Conservation (phyloP, 2,329 filamentous ascomycete genomes). For the Fusarium sp. region DNA sequence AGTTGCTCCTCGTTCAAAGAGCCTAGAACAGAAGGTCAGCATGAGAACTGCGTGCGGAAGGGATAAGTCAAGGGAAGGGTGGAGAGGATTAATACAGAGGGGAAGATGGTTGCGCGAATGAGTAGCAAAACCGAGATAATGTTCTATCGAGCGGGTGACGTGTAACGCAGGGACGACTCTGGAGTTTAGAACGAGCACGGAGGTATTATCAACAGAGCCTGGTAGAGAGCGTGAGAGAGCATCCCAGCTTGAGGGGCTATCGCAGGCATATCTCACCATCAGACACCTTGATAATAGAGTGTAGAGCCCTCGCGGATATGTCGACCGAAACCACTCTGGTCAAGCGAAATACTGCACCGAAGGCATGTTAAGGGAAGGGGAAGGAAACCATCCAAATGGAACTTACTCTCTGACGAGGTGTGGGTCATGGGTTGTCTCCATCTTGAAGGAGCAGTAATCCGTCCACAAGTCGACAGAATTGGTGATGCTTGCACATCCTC, state of each 20-base stretch:
- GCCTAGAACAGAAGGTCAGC: conserved; percentile 64
- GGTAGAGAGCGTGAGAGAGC: conserved; percentile 73
- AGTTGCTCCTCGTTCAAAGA: conserved; percentile 90
- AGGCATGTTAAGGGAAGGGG: conserved; percentile 73
- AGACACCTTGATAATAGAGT: conserved; percentile 53
- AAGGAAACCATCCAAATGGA: conserved; percentile 71
- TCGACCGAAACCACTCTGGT: conserved; percentile 56
- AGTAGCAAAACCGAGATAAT: conserved; percentile 61
- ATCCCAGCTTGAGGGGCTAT: conserved; percentile 67
- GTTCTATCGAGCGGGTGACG: conserved; percentile 50
- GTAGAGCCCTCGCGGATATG: conserved; percentile 51
- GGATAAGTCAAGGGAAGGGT: conserved; percentile 50
- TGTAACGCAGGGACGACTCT: conserved; percentile 54
- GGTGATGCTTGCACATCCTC: conserved; percentile 91
- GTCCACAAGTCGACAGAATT: conserved; percentile 97
- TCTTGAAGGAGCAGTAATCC: conserved; percentile 97
- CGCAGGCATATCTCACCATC: conserved; percentile 80
- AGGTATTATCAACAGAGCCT: conserved; percentile 65
- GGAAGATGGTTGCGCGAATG: conserved; percentile 62
- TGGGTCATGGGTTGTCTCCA: conserved; percentile 94
- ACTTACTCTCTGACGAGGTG: conserved; percentile 99
- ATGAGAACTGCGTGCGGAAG: conserved; percentile 35
- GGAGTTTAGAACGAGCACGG: conserved; percentile 53
- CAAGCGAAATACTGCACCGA: conserved; percentile 57
- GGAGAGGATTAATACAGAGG: conserved; percentile 69